These are phyloP conservation scores for Dovyalis caffra DNA, from an alignment of 345 rosid species.

Conservation along the genomic window DNA sequence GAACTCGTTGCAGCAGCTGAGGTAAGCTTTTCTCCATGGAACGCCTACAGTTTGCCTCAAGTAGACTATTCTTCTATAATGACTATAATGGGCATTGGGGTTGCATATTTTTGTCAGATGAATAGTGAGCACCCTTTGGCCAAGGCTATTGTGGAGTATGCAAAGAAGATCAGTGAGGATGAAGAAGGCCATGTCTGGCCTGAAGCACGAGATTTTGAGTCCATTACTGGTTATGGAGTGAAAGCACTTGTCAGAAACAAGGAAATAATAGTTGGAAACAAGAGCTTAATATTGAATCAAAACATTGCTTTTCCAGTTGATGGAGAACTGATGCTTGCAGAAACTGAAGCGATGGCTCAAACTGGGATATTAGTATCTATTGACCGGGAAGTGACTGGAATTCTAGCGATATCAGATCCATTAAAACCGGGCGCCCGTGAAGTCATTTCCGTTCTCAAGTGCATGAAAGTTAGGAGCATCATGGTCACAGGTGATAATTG, in stretches of 20 bases:
- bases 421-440: slow-evolving; percentile 68
- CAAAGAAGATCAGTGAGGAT: slow-evolving; percentile 69
- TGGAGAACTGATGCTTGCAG: slow-evolving; percentile 63
- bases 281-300: slow-evolving; percentile 55
- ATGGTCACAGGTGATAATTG: slow-evolving; percentile 96
- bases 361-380: slow-evolving; percentile 78
- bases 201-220: slow-evolving; percentile 68
- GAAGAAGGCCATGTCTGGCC: slow-evolving; percentile 83
- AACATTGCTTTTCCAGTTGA: slow-evolving; percentile 49
- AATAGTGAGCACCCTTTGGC: slow-evolving; percentile 95
- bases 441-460: slow-evolving; percentile 73
- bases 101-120: slow-evolving; percentile 32
- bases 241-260: slow-evolving; percentile 57
- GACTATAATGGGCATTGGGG: no score
- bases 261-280: slow-evolving; percentile 80
- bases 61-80: no score
- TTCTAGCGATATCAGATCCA: slow-evolving; percentile 76
- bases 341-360: slow-evolving; percentile 75
- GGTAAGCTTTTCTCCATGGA: slow-evolving; percentile 34
- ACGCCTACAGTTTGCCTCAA: no score
- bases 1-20: slow-evolving; percentile 84
- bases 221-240: slow-evolving; percentile 85
- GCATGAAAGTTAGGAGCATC: slow-evolving; percentile 75
- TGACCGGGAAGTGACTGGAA: slow-evolving; percentile 59
- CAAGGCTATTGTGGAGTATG: slow-evolving; percentile 81